Conservation (phyloP, 1,284 basidiomycete genomes). For the Trametes hirsuta region DNA sequence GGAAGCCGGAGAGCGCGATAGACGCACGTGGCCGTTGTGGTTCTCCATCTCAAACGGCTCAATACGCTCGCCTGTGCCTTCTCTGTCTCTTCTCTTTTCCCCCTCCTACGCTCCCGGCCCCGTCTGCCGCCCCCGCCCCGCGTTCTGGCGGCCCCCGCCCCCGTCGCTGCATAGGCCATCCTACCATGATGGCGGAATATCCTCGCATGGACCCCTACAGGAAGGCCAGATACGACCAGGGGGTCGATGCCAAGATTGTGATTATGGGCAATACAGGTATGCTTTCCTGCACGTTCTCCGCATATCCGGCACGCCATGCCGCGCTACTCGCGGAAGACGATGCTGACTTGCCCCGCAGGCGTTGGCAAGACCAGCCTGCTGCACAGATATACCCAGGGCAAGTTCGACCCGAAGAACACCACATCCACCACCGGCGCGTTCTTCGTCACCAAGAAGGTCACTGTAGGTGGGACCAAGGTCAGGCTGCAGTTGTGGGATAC, state of each 20-base stretch:
- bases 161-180: constrained; percentile 23
- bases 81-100: constrained; percentile 30
- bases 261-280: constrained; percentile 93
- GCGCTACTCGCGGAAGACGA: background rate
- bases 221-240: constrained; percentile 70
- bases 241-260: constrained; percentile 95
- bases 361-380: constrained; percentile 96
- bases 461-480: constrained; percentile 86
- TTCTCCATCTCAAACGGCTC: constrained; percentile 28
- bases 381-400: constrained; percentile 90
- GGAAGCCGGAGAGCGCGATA: constrained; percentile 19
- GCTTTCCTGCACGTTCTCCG: constrained; percentile 20
- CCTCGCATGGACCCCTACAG: constrained; percentile 63
- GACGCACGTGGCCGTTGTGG: constrained; percentile 28
- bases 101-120: constrained; percentile 20
- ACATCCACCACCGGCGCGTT: constrained; percentile 94
- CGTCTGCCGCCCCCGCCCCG: constrained; percentile 21
- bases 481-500: constrained; percentile 93
- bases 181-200: constrained; percentile 38
- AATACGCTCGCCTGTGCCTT: constrained; percentile 25
- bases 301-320: constrained; percentile 2
- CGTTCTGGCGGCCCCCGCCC: constrained; percentile 20
- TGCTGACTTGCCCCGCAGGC: constrained; percentile 46
- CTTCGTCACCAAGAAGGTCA: constrained; percentile 94
- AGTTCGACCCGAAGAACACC: constrained; percentile 84